Conservation (phyloP, 495 filamentous ascomycete species). For the Penicillium coprophilum region DNA sequence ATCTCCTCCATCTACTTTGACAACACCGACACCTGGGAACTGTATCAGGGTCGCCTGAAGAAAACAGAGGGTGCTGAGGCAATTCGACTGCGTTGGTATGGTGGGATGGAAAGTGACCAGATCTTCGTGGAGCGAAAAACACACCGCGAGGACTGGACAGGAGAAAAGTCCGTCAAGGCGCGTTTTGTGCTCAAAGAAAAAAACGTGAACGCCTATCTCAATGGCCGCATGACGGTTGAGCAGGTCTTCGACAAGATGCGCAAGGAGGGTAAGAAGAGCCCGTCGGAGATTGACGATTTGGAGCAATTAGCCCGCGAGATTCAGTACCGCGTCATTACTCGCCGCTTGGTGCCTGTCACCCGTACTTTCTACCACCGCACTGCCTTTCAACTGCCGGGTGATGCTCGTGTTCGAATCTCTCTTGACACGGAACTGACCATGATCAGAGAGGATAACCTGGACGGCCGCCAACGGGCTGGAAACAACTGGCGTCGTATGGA, state of each 20-base stretch:
- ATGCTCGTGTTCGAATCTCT: constrained; percentile 94
- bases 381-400: constrained; percentile 94
- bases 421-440: constrained; percentile 95
- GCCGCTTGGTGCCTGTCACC: constrained; percentile 79
- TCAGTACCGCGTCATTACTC: constrained; percentile 86
- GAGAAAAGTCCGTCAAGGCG: constrained; percentile 97
- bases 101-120: constrained; percentile 88
- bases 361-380: constrained; percentile 97
- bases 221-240: constrained; percentile 75
- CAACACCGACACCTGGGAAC: constrained; percentile 86
- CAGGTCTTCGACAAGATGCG: constrained; percentile 91
- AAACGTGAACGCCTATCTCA: constrained; percentile 86
- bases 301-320: constrained; percentile 89
- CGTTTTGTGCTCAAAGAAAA: constrained; percentile 95
- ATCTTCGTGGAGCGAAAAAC: constrained; percentile 98
- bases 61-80: constrained; percentile 98
- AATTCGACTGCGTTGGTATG: constrained; percentile 95
- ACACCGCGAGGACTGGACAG: constrained; percentile 98
- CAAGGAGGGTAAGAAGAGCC: constrained; percentile 88
- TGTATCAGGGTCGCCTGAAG: constrained; percentile 91
- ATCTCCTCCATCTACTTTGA: constrained; percentile 99
- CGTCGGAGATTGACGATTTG: constrained; percentile 83
- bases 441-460: constrained; percentile 91
- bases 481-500: constrained; percentile 97
- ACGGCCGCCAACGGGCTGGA: constrained; percentile 71